Evolutionary conservation across 2,329 filamentous ascomycete species (phyloP).

Genomic region (Clarireedia homoeocarpa): DNA sequence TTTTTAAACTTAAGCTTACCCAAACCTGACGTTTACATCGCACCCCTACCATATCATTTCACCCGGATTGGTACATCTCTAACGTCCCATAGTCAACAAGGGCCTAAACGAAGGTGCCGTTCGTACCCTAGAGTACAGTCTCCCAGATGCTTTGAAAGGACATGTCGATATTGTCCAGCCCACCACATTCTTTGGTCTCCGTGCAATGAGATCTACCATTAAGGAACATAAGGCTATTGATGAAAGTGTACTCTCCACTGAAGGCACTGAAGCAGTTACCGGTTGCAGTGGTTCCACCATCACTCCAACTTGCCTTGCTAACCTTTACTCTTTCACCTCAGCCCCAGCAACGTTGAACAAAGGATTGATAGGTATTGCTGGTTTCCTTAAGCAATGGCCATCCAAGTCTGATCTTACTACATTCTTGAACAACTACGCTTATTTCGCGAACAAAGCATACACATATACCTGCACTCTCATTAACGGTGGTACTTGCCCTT

Average conservation of each 20-base stretch:
- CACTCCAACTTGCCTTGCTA: slow-evolving; percentile 25
- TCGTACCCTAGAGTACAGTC: slow-evolving; percentile 26
- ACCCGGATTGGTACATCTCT: slow-evolving; percentile 1
- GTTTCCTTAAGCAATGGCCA: slow-evolving; percentile 25
- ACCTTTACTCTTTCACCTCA: slow-evolving; percentile 24
- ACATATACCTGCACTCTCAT: slow-evolving; percentile 30
- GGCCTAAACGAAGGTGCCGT: slow-evolving; percentile 15
- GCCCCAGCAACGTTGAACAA: slow-evolving; percentile 14
- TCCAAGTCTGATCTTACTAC: slow-evolving; percentile 22
- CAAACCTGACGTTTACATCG: not conserved
- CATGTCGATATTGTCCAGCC: slow-evolving; percentile 54
- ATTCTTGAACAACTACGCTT: slow-evolving; percentile 23
- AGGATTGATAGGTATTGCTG: slow-evolving; percentile 24
- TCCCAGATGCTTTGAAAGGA: slow-evolving; percentile 46
- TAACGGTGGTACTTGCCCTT: slow-evolving; percentile 28
- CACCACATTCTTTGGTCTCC: slow-evolving; percentile 47
- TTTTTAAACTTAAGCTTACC: not conserved
- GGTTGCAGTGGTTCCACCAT: slow-evolving; percentile 23
- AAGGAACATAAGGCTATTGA: slow-evolving; percentile 10
- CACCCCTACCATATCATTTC: not conserved
- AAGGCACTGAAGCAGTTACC: slow-evolving; percentile 17
- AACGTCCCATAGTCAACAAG: slow-evolving; percentile 14
- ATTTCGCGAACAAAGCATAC: slow-evolving; percentile 18
- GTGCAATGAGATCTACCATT: slow-evolving; percentile 25
- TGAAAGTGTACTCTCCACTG: slow-evolving; percentile 4